phyloP scores from a whole-genome alignment of 2,329 filamentous ascomycete species.

The Neofusicoccum umdonicola region DNA sequence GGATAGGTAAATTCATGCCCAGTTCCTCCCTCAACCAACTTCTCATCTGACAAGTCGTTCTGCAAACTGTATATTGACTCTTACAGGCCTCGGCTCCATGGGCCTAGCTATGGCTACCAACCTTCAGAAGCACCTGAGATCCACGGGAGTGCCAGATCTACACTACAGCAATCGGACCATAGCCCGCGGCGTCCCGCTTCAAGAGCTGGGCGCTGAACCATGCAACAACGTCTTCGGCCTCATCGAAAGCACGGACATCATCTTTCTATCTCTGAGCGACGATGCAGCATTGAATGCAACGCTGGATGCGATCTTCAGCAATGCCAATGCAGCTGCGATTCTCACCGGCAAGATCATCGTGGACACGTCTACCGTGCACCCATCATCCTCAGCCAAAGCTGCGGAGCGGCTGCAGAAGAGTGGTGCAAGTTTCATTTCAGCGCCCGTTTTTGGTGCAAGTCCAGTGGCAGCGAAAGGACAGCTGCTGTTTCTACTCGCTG shows the following conservation, averaged over 20 bases:
- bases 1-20: background rate
- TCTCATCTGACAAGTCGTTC: background rate
- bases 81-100: slow-evolving; percentile 51
- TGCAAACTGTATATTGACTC: slow-evolving; percentile 24
- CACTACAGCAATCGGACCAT: slow-evolving; percentile 41
- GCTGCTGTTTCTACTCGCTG: slow-evolving; percentile 49
- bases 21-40: no score
- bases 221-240: background rate
- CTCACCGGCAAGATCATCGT: slow-evolving; percentile 42
- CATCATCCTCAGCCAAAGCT: slow-evolving; percentile 38
- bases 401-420: slow-evolving; percentile 27
- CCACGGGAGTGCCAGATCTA: slow-evolving; percentile 27
- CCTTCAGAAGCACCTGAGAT: slow-evolving; percentile 44
- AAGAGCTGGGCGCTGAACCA: background rate
- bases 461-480: slow-evolving; percentile 48
- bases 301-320: background rate
- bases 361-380: slow-evolving; percentile 54
- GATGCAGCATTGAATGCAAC: background rate
- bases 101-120: slow-evolving; percentile 52
- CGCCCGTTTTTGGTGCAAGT: slow-evolving; percentile 53
- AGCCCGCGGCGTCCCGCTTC: background rate
- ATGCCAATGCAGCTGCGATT: slow-evolving; percentile 17
- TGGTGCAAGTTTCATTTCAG: slow-evolving; percentile 42
- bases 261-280: background rate
- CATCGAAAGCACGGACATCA: background rate